A percentile compares a stretch with the other conserved stretches of the same genome.
These are phyloP conservation scores for Phoenix roebelenii DNA, from an alignment of 176 grass and related monocot genomes.

Conservation along the genomic window DNA sequence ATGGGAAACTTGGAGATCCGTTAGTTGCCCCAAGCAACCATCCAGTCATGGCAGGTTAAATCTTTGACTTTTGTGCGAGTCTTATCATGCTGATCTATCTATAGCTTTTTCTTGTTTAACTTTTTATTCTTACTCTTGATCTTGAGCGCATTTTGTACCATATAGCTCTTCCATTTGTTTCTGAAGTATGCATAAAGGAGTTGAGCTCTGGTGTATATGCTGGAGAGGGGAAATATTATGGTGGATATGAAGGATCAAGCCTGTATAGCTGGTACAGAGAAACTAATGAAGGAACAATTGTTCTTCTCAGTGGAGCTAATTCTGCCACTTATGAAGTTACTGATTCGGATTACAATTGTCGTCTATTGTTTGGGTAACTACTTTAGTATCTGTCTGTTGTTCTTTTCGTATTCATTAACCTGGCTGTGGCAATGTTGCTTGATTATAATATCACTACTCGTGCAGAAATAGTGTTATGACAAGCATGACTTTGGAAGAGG, in stretches of 20 bases:
- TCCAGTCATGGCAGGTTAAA: constrained; percentile 86
- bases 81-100: too few relatives aligned
- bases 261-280: constrained; percentile 83
- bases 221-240: constrained; percentile 85
- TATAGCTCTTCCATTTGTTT: constrained; percentile 82
- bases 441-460: too few relatives aligned
- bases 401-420: too few relatives aligned
- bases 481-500: too few relatives aligned
- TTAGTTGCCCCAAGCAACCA: constrained; percentile 42
- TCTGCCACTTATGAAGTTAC: constrained; percentile 78
- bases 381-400: neutral
- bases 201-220: constrained; percentile 37
- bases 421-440: too few relatives aligned
- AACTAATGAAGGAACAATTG: constrained; percentile 61
- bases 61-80: neutral
- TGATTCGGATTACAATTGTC: constrained; percentile 80
- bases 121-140: too few relatives aligned
- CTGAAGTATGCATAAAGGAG: constrained; percentile 59
- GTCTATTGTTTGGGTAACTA: constrained; percentile 79
- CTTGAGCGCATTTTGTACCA: neutral
- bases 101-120: too few relatives aligned
- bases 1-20: constrained; percentile 65
- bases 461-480: too few relatives aligned
- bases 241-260: constrained; percentile 89
- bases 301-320: constrained; percentile 52